Evolutionary conservation across 495 filamentous ascomycete species (phyloP), one percentile per base, ranked within the genome.

Genomic region (Penicillium dipodomyicola): DNA sequence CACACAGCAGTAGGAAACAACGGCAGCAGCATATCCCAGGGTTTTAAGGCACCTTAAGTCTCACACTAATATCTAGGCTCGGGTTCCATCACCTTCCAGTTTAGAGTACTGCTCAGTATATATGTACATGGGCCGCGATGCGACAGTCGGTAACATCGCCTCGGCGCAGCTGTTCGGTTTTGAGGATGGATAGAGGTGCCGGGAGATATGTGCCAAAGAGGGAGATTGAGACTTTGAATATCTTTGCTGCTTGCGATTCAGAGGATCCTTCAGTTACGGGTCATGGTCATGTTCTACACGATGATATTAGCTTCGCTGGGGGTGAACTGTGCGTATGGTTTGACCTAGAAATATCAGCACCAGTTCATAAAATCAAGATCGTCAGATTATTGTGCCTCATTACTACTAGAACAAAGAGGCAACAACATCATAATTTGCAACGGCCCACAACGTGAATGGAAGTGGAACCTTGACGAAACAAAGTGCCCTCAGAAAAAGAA

Each of bases 11-110:
- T 64, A 25, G 59, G 63, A 33, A 67, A 67, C 37, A 53, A 57
- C 32, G 57, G 51, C 30, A 65, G 67, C 57, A 45, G 58, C 17
- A 58, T 69, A 42, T 63, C 67, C 5, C 64, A 69, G 29, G 20
- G 20, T 22, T 15, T 15, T 67, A 11, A 49, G 46, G 0, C 20
- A 52, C 42, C 61, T 71, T 7, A 49, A 49, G 27, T 60, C 49
- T 1, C 29, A 32, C 32, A 40, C 25, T 49, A 55, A 42, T 54
- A 58, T 46, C 0, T 22, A 57, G 19, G 51, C 61, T 12, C 57
- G 67, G 29, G 39, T 59, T 27, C 63, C 57, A 10, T 55, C 35
- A 1, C 14, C 54, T 10, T 39, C 46, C 3, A 57, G 56, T 29
- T 52, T 48, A 2, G 53, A 59, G 22, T 68, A 64, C 48, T 71